Percentiles rank a stretch among this genome's conserved stretches.
Evolutionary conservation across 2,329 filamentous ascomycete species (phyloP).

Genomic region (Penicillium sp.): DNA sequence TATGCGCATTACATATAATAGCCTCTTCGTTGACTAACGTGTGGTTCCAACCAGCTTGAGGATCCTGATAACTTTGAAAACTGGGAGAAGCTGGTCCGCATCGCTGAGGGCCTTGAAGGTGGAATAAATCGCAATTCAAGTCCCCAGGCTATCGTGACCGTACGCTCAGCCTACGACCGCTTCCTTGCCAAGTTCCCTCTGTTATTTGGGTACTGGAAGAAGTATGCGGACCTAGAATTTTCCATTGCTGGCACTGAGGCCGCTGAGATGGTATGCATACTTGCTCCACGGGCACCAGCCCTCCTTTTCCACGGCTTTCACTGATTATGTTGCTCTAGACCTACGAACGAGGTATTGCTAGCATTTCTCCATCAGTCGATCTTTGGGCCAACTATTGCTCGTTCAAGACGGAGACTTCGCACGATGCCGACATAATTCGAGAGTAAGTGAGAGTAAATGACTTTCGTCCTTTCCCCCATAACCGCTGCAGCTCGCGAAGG

Average conservation of each 20-base stretch:
- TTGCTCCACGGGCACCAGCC: neutral
- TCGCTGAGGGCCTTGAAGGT: conserved; percentile 81
- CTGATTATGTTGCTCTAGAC: conserved; percentile 55
- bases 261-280: conserved; percentile 77
- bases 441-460: conserved; percentile 83
- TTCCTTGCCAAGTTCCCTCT: conserved; percentile 94
- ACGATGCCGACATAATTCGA: conserved; percentile 92
- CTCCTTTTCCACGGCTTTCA: neutral
- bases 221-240: conserved; percentile 97
- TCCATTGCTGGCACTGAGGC: conserved; percentile 95
- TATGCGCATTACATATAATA: neutral
- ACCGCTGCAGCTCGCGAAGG: conserved; percentile 42
- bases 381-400: conserved; percentile 96
- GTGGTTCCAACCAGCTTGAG: conserved; percentile 46
- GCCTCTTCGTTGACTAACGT: conserved; percentile 9
- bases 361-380: conserved; percentile 90
- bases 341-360: conserved; percentile 91
- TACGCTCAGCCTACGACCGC: conserved; percentile 83
- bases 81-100: conserved; percentile 89
- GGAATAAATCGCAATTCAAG: conserved; percentile 96
- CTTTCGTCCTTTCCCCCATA: conserved; percentile 66
- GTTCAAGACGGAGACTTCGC: conserved; percentile 97
- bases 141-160: conserved; percentile 83
- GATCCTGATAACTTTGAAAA: conserved; percentile 89
- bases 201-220: conserved; percentile 99